Conservation (phyloP, 768 basidiomycete genomes). For the Cystoderma amianthinum region DNA sequence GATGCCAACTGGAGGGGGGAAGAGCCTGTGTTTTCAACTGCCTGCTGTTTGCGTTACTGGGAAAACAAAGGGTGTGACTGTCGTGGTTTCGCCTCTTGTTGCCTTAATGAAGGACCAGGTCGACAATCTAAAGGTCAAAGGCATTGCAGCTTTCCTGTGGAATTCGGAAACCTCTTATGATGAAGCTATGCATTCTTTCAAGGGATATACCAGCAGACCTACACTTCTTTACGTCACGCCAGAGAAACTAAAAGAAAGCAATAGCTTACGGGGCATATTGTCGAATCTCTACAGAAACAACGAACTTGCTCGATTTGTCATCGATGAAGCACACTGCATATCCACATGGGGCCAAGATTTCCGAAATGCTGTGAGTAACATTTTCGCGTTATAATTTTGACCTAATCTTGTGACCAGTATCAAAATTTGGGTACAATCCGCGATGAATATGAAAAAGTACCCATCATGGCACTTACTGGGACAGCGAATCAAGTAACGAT, state of each 20-base stretch:
- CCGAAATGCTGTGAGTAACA: conserved; percentile 59
- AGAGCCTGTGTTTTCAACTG: conserved; percentile 84
- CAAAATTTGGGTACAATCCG: conserved; percentile 62
- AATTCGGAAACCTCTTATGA: conserved; percentile 43
- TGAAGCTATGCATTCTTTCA: conserved; percentile 38
- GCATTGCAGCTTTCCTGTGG: conserved; percentile 65
- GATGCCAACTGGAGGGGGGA: conserved; percentile 95
- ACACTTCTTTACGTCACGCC: conserved; percentile 86
- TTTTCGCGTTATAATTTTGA: not conserved
- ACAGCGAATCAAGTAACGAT: conserved; percentile 80
- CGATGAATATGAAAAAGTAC: conserved; percentile 66
- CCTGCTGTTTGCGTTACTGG: conserved; percentile 78
- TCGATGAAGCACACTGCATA: conserved; percentile 97
- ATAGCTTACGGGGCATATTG: conserved; percentile 47
- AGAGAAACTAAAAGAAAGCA: conserved; percentile 72
- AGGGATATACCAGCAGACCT: conserved; percentile 37
- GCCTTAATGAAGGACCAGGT: conserved; percentile 92
- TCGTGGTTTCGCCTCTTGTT: conserved; percentile 86
- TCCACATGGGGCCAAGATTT: conserved; percentile 94
- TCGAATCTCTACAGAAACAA: conserved; percentile 45
- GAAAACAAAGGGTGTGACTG: conserved; percentile 71
- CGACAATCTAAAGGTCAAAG: conserved; percentile 50
- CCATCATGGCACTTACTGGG: conserved; percentile 95
- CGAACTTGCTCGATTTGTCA: conserved; percentile 79
- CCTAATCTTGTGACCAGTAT: conserved; percentile 39